Evolutionary conservation across 2,329 filamentous ascomycete species (phyloP).

Genomic region (Colletotrichum navitas): DNA sequence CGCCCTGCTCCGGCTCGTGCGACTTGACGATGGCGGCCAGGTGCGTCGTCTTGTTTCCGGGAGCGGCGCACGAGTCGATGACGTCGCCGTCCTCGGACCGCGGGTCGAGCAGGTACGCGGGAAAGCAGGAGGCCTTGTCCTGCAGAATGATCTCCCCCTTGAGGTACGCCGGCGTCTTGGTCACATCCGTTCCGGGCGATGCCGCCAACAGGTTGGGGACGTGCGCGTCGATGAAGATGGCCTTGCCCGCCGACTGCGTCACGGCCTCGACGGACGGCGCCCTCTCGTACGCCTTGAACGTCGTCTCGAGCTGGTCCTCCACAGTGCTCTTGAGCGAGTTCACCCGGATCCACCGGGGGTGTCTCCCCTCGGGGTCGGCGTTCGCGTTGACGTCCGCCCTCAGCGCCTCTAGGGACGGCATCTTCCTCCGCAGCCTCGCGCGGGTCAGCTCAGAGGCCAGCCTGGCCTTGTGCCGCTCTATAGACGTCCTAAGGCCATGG

Average conservation of each 20-base stretch:
- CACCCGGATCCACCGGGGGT: conserved; percentile 93
- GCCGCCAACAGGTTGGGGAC: conserved; percentile 88
- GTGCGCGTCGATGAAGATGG: conserved; percentile 80
- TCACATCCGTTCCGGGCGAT: conserved; percentile 78
- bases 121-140: conserved; percentile 97
- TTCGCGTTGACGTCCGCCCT: conserved; percentile 68
- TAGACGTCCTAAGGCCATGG: conserved; percentile 80
- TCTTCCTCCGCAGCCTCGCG: conserved; percentile 78
- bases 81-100: conserved; percentile 77
- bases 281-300: conserved; percentile 74
- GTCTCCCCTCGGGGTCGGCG: conserved; percentile 64
- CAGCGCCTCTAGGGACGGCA: conserved; percentile 76
- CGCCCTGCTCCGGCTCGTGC: conserved; percentile 54
- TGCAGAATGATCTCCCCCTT: conserved; percentile 88
- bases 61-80: conserved; percentile 94
- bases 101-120: conserved; percentile 86
- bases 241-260: conserved; percentile 59
- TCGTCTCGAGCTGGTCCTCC: conserved; percentile 78
- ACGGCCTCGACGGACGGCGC: conserved; percentile 70
- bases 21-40: conserved; percentile 78
- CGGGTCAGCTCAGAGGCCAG: conserved; percentile 87
- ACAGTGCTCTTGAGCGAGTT: conserved; percentile 83
- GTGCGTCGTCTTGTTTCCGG: conserved; percentile 98
- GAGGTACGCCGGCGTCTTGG: conserved; percentile 78
- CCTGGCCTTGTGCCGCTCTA: conserved; percentile 86